Conservation (phyloP, 148 eudicot genomes). For the Rhododendron simsii region DNA sequence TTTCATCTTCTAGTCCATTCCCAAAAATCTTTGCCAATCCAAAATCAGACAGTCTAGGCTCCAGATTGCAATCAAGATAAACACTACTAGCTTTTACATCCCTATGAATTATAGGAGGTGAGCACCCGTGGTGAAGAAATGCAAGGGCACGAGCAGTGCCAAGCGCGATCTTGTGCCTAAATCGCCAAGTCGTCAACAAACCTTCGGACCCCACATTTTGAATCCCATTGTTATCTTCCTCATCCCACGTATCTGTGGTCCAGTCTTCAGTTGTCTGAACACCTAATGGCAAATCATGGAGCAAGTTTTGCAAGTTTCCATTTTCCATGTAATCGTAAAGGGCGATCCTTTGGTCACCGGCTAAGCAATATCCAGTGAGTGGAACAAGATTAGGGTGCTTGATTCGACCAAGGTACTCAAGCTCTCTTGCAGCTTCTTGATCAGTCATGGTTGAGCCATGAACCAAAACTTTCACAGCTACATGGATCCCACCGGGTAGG, state of each 20-base stretch:
- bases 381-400: conserved; percentile 65
- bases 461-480: conserved; percentile 56
- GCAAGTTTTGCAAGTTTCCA: conserved; percentile 55
- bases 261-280: conserved; percentile 47
- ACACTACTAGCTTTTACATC: conserved; percentile 72
- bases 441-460: conserved; percentile 58
- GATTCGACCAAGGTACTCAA: conserved; percentile 51
- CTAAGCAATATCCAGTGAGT: conserved; percentile 56
- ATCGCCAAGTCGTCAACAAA: conserved; percentile 42
- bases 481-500: conserved; percentile 48
- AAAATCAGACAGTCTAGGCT: conserved; percentile 72
- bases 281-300: conserved; percentile 56
- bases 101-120: conserved; percentile 66
- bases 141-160: conserved; percentile 64
- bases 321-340: conserved; percentile 71
- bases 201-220: conserved; percentile 40
- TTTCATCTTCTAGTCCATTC: conserved; percentile 33
- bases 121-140: conserved; percentile 76
- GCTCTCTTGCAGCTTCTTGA: conserved; percentile 58
- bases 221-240: conserved; percentile 33
- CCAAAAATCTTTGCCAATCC: conserved; percentile 67
- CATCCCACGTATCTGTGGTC: conserved; percentile 61
- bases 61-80: conserved; percentile 52
- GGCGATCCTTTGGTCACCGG: conserved; percentile 59
- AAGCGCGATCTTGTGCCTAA: conserved; percentile 49